Conservation (phyloP, 495 filamentous ascomycete genomes). For the Penicillium verhagenii region DNA sequence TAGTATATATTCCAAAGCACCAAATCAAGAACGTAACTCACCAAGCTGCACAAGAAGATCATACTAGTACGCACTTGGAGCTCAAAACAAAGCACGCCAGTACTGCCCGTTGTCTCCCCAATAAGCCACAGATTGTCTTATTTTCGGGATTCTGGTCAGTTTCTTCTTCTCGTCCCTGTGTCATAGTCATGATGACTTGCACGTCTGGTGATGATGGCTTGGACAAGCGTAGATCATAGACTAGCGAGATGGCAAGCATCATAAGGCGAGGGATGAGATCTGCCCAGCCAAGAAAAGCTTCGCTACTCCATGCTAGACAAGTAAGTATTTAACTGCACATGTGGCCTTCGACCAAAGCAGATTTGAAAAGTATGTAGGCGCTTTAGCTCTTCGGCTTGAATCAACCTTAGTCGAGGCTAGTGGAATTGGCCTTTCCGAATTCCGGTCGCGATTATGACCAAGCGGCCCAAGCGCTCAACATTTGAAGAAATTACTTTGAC, state of each 20-base stretch:
- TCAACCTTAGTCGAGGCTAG: no score
- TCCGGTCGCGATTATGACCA: no score
- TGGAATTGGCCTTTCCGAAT: no score
- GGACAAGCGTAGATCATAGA: conserved; percentile 26
- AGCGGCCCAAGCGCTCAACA: no score
- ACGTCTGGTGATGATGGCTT: conserved; percentile 24
- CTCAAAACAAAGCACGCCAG: conserved; percentile 33
- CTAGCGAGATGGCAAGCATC: conserved; percentile 32
- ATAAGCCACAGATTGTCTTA: conserved; percentile 13
- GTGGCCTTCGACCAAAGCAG: conserved; percentile 23
- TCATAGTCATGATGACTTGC: conserved; percentile 25
- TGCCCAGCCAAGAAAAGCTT: conserved; percentile 31
- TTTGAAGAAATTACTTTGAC: no score
- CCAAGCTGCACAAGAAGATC: no score
- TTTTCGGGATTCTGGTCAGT: neutral
- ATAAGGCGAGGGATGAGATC: conserved; percentile 26
- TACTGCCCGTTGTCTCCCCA: conserved; percentile 27
- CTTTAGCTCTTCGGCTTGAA: conserved; percentile 24
- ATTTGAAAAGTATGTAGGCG: conserved; percentile 16
- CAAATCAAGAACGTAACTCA: no score
- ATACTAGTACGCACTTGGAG: conserved; percentile 22
- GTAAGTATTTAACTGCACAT: conserved; percentile 27
- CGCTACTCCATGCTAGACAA: conserved; percentile 33
- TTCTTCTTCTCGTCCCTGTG: conserved; percentile 20
- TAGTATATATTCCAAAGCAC: no score